Conservation (phyloP, 164 flowering plant genomes). For the Liriodendron chinense region DNA sequence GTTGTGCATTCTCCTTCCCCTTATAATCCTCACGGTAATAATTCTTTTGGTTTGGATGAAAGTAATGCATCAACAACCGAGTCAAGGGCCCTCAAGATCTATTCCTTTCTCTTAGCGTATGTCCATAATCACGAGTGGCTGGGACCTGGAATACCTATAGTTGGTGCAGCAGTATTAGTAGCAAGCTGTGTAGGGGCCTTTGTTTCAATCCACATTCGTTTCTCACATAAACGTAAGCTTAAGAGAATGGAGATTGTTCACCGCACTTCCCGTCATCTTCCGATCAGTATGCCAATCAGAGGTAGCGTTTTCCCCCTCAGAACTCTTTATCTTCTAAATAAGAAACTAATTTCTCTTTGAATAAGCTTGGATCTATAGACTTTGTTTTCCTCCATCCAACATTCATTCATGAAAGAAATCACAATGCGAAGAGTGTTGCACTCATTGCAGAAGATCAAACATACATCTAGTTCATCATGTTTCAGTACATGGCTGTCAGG, state of each 20-base stretch:
- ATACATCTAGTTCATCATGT: neutral
- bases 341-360: neutral
- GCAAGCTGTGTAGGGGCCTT: constrained; percentile 43
- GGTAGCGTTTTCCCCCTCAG: constrained; percentile 29
- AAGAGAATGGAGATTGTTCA: constrained; percentile 18
- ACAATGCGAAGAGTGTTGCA: neutral
- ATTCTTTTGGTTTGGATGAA: no score
- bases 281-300: constrained; percentile 31
- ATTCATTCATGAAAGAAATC: neutral
- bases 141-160: constrained; percentile 36
- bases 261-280: constrained; percentile 32
- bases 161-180: constrained; percentile 46
- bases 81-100: constrained; percentile 48
- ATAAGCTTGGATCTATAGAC: neutral
- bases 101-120: constrained; percentile 26
- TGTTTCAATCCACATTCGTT: constrained; percentile 30
- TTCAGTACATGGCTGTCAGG: constrained; percentile 12
- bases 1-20: constrained; percentile 46
- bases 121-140: constrained; percentile 25
- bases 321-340: neutral
- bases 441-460: no score
- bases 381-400: constrained; percentile 3
- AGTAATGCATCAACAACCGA: neutral
- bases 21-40: constrained; percentile 24
- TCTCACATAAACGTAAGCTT: constrained; percentile 18